Percentiles rank a stretch among this genome's conserved stretches.
These are phyloP conservation scores for Omphalotus guepiniiformis DNA, from an alignment of 768 basidiomycete genomes.

Conservation along the genomic window DNA sequence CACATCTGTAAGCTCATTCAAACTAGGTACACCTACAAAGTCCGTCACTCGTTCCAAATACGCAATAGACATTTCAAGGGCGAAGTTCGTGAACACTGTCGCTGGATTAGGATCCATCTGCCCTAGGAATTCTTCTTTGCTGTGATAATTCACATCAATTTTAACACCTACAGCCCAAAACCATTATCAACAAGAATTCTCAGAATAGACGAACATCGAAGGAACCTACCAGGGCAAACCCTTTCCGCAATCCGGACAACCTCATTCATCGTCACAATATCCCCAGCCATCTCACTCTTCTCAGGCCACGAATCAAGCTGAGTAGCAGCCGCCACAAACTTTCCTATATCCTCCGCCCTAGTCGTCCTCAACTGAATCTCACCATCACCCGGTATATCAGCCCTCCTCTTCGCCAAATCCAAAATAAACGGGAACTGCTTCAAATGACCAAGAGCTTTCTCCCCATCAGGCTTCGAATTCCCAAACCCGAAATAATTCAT, in stretches of 20 bases:
- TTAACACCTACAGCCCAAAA: background rate
- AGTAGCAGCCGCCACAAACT: conserved; percentile 5
- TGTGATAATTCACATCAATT: conserved; percentile 1
- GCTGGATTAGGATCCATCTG: background rate
- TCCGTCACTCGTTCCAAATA: background rate
- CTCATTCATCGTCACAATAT: conserved; percentile 5
- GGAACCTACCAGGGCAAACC: background rate
- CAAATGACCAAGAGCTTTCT: conserved; percentile 4
- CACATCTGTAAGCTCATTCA: conserved; percentile 2
- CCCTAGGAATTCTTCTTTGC: background rate
- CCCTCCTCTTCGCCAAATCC: conserved; percentile 3
- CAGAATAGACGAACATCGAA: background rate
- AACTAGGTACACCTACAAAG: background rate
- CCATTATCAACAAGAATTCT: background rate
- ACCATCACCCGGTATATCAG: conserved; percentile 7
- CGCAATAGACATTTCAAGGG: background rate
- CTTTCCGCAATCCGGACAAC: background rate
- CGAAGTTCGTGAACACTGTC: background rate
- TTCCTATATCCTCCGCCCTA: conserved; percentile 5
- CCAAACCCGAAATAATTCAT: conserved; percentile 6
- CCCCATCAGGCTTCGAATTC: conserved; percentile 3
- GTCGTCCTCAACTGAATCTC: conserved; percentile 2
- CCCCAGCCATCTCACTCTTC: conserved; percentile 3
- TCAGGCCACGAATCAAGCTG: conserved; percentile 7
- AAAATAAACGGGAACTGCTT: conserved; percentile 1